phyloP scores from a whole-genome alignment of 2,329 filamentous ascomycete genomes.

The Amphichorda felina region DNA sequence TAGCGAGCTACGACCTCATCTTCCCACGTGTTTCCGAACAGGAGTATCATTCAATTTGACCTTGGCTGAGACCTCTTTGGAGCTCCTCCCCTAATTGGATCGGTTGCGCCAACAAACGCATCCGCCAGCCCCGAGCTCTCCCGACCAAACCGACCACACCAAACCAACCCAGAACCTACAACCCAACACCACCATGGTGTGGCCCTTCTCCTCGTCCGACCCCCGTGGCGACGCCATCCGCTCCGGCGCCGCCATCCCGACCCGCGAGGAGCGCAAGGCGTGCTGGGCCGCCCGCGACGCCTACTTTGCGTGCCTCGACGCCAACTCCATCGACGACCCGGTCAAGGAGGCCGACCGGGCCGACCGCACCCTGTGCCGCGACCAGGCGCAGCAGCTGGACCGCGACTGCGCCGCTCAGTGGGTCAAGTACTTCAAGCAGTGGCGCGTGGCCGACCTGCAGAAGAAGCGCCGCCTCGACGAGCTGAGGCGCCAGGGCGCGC shows the following conservation, averaged over 20 bases:
- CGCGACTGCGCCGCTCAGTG: conserved; percentile 79
- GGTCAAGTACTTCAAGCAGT: conserved; percentile 98
- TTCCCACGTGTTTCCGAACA: no score
- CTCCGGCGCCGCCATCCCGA: conserved; percentile 60
- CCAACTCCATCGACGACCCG: conserved; percentile 65
- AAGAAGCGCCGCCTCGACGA: conserved; percentile 68
- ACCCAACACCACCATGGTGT: conserved; percentile 39
- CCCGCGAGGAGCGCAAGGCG: conserved; percentile 63
- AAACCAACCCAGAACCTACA: no score
- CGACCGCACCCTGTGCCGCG: conserved; percentile 24
- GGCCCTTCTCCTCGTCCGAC: conserved; percentile 30
- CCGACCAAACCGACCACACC: no score
- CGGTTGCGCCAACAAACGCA: no score
- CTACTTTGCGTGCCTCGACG: conserved; percentile 83
- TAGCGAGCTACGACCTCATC: no score
- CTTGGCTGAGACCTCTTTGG: no score
- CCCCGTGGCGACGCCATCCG: conserved; percentile 41
- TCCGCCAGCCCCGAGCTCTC: no score
- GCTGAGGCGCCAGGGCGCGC: conserved; percentile 62
- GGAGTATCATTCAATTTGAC: no score
- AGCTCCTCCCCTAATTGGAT: no score
- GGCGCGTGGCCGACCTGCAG: conserved; percentile 83
- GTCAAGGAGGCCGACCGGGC: conserved; percentile 26
- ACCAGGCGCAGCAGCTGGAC: conserved; percentile 52
- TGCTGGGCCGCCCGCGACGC: conserved; percentile 87